Evolutionary conservation across 1,284 basidiomycete genomes (phyloP).

Genomic region (Cutaneotrichosporon sp.): DNA sequence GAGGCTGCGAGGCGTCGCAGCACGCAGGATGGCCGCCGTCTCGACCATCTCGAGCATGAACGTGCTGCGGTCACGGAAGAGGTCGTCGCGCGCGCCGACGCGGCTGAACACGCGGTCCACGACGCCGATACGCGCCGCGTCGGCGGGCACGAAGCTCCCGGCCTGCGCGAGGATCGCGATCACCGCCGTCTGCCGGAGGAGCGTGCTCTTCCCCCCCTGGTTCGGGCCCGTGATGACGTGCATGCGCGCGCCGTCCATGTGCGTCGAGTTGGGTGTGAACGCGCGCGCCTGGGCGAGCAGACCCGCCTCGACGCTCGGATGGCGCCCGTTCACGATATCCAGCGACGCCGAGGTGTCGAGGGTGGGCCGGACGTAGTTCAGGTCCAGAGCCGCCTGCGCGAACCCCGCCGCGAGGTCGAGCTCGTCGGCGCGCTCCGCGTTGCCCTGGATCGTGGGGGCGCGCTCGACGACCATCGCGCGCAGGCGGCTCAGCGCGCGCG

Average conservation of each 20-base stretch:
- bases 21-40: conserved; percentile 62
- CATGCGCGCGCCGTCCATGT: conserved; percentile 63
- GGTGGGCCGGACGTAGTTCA: conserved; percentile 71
- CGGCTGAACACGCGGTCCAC: conserved; percentile 91
- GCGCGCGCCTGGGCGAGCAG: conserved; percentile 70
- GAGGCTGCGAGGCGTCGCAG: conserved; percentile 77
- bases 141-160: conserved; percentile 90
- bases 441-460: conserved; percentile 64
- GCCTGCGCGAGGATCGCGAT: conserved; percentile 89
- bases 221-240: conserved; percentile 92
- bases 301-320: conserved; percentile 90
- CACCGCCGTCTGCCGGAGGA: conserved; percentile 87
- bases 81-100: conserved; percentile 93
- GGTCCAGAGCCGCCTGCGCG: conserved; percentile 76
- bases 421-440: conserved; percentile 82
- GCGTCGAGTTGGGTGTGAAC: conserved; percentile 81
- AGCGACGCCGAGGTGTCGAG: conserved; percentile 67
- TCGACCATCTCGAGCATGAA: conserved; percentile 64
- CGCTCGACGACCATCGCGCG: conserved; percentile 68
- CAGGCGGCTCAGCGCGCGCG: conserved; percentile 67
- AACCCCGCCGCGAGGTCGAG: conserved; percentile 83
- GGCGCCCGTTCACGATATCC: conserved; percentile 75
- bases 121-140: conserved; percentile 73
- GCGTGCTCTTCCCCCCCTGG: conserved; percentile 91
- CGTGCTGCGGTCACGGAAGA: conserved; percentile 88